These are phyloP conservation scores for Annulohypoxylon nitens DNA, from an alignment of 495 filamentous ascomycete genomes.

Conservation along the genomic window DNA sequence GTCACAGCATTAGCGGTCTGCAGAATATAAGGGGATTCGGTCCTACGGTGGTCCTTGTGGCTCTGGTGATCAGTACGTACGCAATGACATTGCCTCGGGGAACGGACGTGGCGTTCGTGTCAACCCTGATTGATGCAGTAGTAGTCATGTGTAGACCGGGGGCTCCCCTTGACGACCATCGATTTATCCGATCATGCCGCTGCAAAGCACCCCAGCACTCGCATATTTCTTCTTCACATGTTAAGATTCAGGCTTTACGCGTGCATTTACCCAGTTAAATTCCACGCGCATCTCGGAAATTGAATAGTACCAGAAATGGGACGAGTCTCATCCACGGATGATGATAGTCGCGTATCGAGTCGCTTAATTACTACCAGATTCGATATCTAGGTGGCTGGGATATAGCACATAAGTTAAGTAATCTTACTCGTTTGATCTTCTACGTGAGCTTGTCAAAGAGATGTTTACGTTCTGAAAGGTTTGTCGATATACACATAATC, in stretches of 20 bases:
- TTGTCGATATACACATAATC: background rate
- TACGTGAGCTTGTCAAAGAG: background rate
- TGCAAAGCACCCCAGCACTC: background rate
- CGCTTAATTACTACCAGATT: too few species aligned
- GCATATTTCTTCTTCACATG: background rate
- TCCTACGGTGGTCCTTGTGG: background rate
- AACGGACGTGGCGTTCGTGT: background rate
- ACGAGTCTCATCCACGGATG: background rate
- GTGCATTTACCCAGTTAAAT: constrained; percentile 13
- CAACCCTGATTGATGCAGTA: background rate
- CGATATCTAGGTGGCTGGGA: too few species aligned
- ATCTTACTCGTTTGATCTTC: background rate
- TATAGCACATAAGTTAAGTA: too few species aligned
- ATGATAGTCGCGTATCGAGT: too few species aligned
- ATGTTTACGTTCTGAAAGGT: background rate
- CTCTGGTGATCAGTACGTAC: background rate
- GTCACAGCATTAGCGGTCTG: constrained; percentile 14
- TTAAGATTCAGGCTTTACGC: background rate
- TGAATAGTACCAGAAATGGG: background rate
- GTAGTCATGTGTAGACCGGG: background rate
- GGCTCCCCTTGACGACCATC: background rate
- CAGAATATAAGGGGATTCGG: background rate
- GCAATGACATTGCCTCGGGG: background rate
- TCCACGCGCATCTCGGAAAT: background rate
- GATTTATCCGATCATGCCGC: constrained; percentile 21